Percentiles rank a stretch among this genome's conserved stretches.
phyloP scores from a whole-genome alignment of 305 asterid genomes.

The Fraxinus angustifolia region DNA sequence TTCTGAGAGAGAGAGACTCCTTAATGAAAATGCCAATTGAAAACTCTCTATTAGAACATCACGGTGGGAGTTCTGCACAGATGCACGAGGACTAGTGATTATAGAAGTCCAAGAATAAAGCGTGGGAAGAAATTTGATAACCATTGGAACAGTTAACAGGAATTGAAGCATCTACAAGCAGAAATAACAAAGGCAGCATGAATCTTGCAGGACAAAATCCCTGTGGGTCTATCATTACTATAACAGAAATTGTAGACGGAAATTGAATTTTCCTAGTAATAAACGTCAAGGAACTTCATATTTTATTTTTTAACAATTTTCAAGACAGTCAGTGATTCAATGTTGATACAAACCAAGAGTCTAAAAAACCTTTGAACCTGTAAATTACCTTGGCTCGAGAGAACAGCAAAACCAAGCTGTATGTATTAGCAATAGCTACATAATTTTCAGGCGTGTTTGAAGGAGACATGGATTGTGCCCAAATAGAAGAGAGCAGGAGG shows the following conservation, averaged over 20 bases:
- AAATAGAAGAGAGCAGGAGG: conserved; percentile 79
- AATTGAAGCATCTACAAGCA: neutral
- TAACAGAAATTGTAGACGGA: neutral
- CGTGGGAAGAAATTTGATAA: neutral
- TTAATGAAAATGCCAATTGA: conserved; percentile 74
- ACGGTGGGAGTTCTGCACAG: conserved; percentile 63
- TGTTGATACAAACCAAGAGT: neutral
- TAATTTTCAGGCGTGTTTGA: conserved; percentile 83
- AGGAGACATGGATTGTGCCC: conserved; percentile 82
- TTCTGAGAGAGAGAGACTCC: conserved; percentile 49
- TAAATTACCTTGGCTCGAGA: conserved; percentile 81
- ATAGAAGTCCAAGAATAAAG: conserved; percentile 11
- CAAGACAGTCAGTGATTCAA: neutral
- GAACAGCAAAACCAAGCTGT: conserved; percentile 81
- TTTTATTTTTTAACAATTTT: neutral
- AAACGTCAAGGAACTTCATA: neutral
- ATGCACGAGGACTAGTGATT: neutral
- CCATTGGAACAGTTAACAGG: conserved; percentile 3
- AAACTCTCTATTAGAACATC: conserved; percentile 71
- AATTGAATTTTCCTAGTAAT: neutral
- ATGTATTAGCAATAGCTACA: conserved; percentile 96
- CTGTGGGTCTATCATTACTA: neutral
- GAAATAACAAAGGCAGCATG: neutral
- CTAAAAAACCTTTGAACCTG: neutral
- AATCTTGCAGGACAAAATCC: neutral